A percentile compares a stretch with the other conserved stretches of the same genome.
Conservation (phyloP, 1,284 basidiomycete species). For the Ceratorhiza oryzae-sativae region DNA sequence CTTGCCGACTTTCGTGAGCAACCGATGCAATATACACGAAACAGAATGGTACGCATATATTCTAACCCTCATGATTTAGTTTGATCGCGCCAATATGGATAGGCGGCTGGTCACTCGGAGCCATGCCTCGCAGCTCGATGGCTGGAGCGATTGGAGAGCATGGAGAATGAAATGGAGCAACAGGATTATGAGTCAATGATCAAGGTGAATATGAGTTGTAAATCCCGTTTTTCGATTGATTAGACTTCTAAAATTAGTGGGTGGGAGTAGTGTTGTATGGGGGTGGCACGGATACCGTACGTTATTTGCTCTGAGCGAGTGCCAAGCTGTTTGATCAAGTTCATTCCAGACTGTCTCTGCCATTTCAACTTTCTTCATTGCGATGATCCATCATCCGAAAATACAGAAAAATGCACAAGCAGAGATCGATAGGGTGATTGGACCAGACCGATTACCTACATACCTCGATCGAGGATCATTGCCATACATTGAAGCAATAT, state of each 20-base stretch:
- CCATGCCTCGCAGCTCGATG: constrained; percentile 5
- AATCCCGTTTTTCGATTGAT: background rate
- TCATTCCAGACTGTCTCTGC: constrained; percentile 18
- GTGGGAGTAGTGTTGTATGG: background rate
- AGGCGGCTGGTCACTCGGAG: background rate
- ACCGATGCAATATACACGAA: constrained; percentile 1
- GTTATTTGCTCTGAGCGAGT: background rate
- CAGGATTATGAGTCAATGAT: background rate
- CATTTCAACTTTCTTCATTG: constrained; percentile 26
- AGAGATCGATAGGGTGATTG: constrained; percentile 36
- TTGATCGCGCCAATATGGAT: background rate
- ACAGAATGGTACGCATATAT: background rate
- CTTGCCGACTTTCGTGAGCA: background rate
- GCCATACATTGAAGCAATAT: constrained; percentile 37
- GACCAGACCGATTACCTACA: constrained; percentile 29
- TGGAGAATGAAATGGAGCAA: background rate
- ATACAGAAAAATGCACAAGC: constrained; percentile 30
- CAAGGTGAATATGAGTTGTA: background rate
- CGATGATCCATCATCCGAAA: constrained; percentile 41
- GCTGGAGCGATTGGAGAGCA: constrained; percentile 3
- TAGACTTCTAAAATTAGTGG: constrained; percentile 14
- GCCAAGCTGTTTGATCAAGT: background rate
- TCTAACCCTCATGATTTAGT: background rate
- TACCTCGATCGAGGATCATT: constrained; percentile 16
- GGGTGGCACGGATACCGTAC: constrained; percentile 18